Percentiles rank a stretch among this genome's conserved stretches.
Conservation (phyloP, 352 stramenopile genomes). For the Bremia lactucae region DNA sequence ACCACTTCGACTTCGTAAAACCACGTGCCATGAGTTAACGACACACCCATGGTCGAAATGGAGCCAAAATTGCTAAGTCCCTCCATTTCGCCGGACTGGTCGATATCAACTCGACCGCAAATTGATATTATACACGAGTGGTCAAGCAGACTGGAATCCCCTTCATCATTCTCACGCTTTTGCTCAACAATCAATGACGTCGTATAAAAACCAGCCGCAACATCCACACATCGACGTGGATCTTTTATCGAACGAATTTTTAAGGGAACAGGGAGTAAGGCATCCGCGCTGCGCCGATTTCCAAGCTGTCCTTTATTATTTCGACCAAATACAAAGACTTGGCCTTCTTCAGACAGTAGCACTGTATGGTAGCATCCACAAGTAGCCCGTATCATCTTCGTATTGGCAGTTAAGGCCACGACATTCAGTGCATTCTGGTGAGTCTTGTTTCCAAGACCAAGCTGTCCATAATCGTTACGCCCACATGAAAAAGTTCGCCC, state of each 20-base stretch:
- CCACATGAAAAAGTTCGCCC: constrained; percentile 73
- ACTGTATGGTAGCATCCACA: constrained; percentile 85
- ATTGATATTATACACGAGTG: constrained; percentile 55
- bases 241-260: constrained; percentile 81
- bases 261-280: constrained; percentile 65
- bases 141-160: constrained; percentile 41
- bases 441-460: constrained; percentile 77
- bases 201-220: constrained; percentile 82
- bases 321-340: constrained; percentile 76
- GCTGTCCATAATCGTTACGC: constrained; percentile 81
- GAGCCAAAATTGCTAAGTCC: constrained; percentile 84
- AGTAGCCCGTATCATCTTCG: constrained; percentile 56
- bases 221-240: constrained; percentile 58
- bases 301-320: constrained; percentile 87
- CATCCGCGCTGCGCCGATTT: constrained; percentile 75
- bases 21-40: constrained; percentile 81
- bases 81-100: constrained; percentile 77
- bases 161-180: constrained; percentile 75
- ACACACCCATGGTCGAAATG: constrained; percentile 64
- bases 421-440: constrained; percentile 69
- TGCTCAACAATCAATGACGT: constrained; percentile 79
- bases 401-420: constrained; percentile 57
- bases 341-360: constrained; percentile 68
- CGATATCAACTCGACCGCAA: constrained; percentile 80
- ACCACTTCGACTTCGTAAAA: constrained; percentile 91